Conservation (phyloP, 75 land plant genomes). For the Pinus albicaulis region DNA sequence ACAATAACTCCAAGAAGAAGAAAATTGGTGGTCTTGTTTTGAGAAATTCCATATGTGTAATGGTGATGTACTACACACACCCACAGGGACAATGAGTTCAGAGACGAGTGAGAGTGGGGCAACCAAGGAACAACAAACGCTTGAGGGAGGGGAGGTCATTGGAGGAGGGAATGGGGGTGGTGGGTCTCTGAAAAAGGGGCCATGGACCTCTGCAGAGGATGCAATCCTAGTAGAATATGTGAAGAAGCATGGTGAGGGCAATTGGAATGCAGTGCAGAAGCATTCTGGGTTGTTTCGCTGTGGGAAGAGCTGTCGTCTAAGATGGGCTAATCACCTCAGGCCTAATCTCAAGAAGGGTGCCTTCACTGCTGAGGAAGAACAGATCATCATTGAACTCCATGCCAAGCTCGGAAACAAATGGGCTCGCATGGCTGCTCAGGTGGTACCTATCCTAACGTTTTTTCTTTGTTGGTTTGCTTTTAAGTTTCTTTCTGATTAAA, state of each 20-base stretch:
- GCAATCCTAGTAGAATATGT: conserved; percentile 52
- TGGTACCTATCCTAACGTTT: not conserved
- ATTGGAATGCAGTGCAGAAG: conserved; percentile 69
- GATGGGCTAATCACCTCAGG: conserved; percentile 69
- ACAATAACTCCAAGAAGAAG: not conserved
- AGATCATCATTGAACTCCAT: conserved; percentile 46
- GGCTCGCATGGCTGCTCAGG: conserved; percentile 69
- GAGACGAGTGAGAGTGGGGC: conserved; percentile 4
- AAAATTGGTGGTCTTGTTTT: not conserved
- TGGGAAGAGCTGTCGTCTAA: conserved; percentile 68
- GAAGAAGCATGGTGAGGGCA: conserved; percentile 57
- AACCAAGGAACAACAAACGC: not conserved
- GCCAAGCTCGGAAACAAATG: conserved; percentile 65
- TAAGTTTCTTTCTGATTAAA: not conserved
- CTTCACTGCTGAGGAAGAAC: conserved; percentile 56
- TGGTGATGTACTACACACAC: not conserved
- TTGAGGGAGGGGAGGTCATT: conserved; percentile 4
- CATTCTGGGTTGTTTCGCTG: conserved; percentile 54
- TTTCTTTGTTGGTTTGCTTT: not conserved
- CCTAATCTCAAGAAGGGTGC: conserved; percentile 64
- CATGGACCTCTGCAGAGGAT: conserved; percentile 68
- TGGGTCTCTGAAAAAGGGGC: conserved; percentile 48
- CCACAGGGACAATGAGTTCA: conserved; percentile 11
- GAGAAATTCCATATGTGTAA: not conserved
- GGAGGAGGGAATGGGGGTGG: conserved; percentile 21